phyloP scores from a whole-genome alignment of 2,329 filamentous ascomycete genomes.

The Didymella pomorum region DNA sequence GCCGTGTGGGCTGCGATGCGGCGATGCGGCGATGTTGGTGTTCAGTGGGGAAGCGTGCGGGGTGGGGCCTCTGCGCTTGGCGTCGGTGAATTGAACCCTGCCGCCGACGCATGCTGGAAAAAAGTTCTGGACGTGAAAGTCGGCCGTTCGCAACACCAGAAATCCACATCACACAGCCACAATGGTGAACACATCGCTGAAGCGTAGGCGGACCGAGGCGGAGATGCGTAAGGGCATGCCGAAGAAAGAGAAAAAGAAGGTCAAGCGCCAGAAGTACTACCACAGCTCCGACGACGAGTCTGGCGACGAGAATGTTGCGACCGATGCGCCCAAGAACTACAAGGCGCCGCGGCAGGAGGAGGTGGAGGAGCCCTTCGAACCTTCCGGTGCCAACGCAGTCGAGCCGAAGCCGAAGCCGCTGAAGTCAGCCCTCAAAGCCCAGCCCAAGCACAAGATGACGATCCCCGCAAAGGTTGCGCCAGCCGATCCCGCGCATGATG shows the following conservation, averaged over 20 bases:
- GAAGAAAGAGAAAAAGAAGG: constrained; percentile 63
- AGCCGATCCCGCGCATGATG: constrained; percentile 42
- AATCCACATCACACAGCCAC: constrained; percentile 22
- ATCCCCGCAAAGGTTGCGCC: constrained; percentile 37
- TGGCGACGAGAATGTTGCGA: constrained; percentile 56
- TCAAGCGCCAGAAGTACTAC: constrained; percentile 70
- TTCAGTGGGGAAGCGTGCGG: constrained; percentile 33
- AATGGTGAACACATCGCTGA: constrained; percentile 53
- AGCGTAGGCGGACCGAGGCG: constrained; percentile 68
- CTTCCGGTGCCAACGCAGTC: constrained; percentile 35
- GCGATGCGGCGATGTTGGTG: constrained; percentile 25
- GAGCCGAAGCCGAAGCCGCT: constrained; percentile 26
- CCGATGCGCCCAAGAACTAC: constrained; percentile 53
- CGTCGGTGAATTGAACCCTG: constrained; percentile 36
- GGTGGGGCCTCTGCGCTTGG: constrained; percentile 34
- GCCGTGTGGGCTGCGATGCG: neutral
- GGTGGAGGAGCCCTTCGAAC: constrained; percentile 46
- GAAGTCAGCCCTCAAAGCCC: constrained; percentile 26
- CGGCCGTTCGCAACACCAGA: constrained; percentile 5
- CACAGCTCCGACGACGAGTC: constrained; percentile 71
- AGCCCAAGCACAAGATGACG: constrained; percentile 34
- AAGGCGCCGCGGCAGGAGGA: constrained; percentile 59
- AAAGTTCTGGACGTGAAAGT: constrained; percentile 20
- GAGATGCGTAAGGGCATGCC: constrained; percentile 63
- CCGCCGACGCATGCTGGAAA: constrained; percentile 33